Evolutionary conservation across 2,329 filamentous ascomycete genomes (phyloP).

Genomic region (Aspergillus proliferans): DNA sequence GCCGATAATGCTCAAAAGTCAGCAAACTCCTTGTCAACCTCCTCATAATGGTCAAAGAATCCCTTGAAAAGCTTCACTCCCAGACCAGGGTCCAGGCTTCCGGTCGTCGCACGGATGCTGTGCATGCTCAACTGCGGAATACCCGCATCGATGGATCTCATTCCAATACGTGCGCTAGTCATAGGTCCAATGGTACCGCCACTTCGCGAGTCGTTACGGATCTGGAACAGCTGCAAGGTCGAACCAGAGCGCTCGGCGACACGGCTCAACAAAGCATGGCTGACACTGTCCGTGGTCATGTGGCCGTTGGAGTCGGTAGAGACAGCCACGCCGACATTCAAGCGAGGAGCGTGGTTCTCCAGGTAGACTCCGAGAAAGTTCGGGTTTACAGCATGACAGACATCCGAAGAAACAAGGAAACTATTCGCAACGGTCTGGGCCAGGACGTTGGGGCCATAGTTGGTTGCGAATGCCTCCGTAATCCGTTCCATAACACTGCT

Average conservation of each 20-base stretch:
- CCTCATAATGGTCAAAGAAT: slow-evolving; percentile 80
- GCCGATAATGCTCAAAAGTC: slow-evolving; percentile 20
- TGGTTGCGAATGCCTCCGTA: slow-evolving; percentile 54
- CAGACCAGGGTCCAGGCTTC: slow-evolving; percentile 75
- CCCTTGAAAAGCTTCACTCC: slow-evolving; percentile 84
- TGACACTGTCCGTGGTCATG: slow-evolving; percentile 90
- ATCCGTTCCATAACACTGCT: slow-evolving; percentile 74
- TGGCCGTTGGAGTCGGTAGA: slow-evolving; percentile 82
- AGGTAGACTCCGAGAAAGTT: slow-evolving; percentile 86
- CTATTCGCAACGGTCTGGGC: slow-evolving; percentile 83
- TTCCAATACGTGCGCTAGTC: slow-evolving; percentile 72
- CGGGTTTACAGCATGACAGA: slow-evolving; percentile 88
- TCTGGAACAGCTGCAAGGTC: slow-evolving; percentile 83
- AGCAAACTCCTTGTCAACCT: slow-evolving; percentile 72
- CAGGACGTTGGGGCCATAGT: slow-evolving; percentile 52
- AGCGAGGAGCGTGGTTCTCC: slow-evolving; percentile 72
- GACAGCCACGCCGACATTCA: slow-evolving; percentile 82
- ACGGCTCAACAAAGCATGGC: slow-evolving; percentile 70
- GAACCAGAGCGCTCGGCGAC: slow-evolving; percentile 68
- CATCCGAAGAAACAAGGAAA: slow-evolving; percentile 87
- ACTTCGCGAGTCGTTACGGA: slow-evolving; percentile 80
- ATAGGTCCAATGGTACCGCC: slow-evolving; percentile 95
- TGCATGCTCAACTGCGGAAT: slow-evolving; percentile 94
- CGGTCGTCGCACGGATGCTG: slow-evolving; percentile 81
- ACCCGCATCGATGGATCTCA: slow-evolving; percentile 78